Evolutionary conservation across 768 basidiomycete species (phyloP).

Genomic region (Kwoniella sp.): DNA sequence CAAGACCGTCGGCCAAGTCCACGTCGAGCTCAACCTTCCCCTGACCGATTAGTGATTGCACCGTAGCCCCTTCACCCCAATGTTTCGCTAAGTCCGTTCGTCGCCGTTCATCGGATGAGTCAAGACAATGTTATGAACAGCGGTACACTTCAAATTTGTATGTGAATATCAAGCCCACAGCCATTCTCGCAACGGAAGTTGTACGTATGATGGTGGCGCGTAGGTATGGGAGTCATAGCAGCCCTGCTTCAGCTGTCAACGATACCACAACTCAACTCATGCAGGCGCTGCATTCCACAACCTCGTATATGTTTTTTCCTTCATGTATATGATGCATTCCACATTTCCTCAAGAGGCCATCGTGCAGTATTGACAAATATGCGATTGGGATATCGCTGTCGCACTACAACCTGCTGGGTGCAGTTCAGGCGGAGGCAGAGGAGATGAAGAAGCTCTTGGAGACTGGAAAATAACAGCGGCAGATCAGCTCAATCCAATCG

Average conservation of each 20-base stretch:
- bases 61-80: too few species aligned
- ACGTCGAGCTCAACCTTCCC: slow-evolving; percentile 48
- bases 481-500: neutral
- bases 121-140: too few species aligned
- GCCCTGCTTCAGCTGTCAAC: too few species aligned
- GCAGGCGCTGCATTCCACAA: neutral
- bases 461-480: slow-evolving; percentile 34
- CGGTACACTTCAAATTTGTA: too few species aligned
- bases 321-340: neutral
- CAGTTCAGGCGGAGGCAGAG: slow-evolving; percentile 50
- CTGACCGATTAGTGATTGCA: slow-evolving; percentile 39
- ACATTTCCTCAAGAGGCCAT: neutral
- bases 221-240: too few species aligned
- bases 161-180: too few species aligned
- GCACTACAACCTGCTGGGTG: slow-evolving; percentile 14
- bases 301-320: neutral
- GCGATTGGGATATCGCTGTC: neutral
- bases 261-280: too few species aligned
- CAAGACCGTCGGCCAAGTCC: slow-evolving; percentile 47
- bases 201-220: too few species aligned
- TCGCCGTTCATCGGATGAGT: too few species aligned
- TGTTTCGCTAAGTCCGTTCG: too few species aligned
- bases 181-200: too few species aligned
- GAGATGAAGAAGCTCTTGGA: slow-evolving; percentile 58
- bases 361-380: neutral